phyloP scores from a whole-genome alignment of 2,329 filamentous ascomycete species.

The Aspergillus nomiae region DNA sequence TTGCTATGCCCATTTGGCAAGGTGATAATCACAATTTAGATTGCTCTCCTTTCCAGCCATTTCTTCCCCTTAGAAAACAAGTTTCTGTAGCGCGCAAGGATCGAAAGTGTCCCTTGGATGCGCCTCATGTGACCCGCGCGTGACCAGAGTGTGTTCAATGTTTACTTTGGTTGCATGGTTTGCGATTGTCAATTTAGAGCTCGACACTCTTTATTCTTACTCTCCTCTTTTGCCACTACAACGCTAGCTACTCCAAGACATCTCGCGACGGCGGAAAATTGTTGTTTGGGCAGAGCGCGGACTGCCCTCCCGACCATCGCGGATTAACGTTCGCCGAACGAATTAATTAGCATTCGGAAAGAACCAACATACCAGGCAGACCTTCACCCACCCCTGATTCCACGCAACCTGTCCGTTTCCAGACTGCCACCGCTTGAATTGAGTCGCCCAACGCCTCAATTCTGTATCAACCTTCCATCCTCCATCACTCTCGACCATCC shows the following conservation, averaged over 20 bases:
- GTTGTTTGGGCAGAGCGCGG: background rate
- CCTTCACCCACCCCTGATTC: constrained; percentile 18
- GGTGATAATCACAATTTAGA: background rate
- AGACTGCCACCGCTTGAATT: constrained; percentile 1
- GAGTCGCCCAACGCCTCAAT: background rate
- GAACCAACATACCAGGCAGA: constrained; percentile 19
- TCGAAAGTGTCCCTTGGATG: background rate
- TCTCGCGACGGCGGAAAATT: background rate
- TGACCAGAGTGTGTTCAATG: background rate
- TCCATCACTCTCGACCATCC: background rate
- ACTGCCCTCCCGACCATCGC: constrained; percentile 7
- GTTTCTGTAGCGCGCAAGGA: background rate
- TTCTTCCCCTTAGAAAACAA: background rate
- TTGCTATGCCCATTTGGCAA: background rate
- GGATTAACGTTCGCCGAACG: constrained; percentile 29
- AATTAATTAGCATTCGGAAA: constrained; percentile 24
- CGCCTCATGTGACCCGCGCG: background rate
- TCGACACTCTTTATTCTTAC: background rate
- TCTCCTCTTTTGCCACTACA: background rate
- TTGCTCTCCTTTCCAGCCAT: background rate
- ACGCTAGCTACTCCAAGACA: background rate
- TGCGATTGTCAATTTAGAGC: background rate
- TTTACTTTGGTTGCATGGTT: background rate
- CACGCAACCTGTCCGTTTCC: constrained; percentile 4
- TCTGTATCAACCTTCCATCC: background rate